These are phyloP conservation scores for Colletotrichum euphorbiae DNA, from an alignment of 2,329 filamentous ascomycete species.

Conservation along the genomic window DNA sequence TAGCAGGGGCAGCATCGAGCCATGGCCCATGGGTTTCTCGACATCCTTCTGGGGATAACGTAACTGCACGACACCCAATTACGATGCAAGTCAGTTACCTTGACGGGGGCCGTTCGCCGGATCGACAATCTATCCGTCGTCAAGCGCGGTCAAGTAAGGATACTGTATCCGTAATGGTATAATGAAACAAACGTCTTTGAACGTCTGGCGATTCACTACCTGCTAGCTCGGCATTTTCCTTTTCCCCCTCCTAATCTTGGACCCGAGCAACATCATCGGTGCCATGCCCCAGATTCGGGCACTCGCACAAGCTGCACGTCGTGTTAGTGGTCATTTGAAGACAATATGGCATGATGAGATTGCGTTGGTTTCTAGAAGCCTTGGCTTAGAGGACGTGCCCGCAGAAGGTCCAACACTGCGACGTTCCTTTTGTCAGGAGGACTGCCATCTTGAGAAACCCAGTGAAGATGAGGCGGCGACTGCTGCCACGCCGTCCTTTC, in stretches of 20 bases:
- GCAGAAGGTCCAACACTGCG: constrained; percentile 1
- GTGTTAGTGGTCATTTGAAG: neutral
- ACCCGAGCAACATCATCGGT: constrained; percentile 1
- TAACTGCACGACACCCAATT: constrained; percentile 6
- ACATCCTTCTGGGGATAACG: neutral
- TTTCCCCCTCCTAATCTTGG: neutral
- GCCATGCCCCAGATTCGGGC: constrained; percentile 12
- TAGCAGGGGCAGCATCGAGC: constrained; percentile 3
- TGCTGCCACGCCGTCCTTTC: neutral
- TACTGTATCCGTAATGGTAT: too few species aligned
- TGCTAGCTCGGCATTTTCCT: neutral
- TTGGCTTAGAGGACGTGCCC: constrained; percentile 12
- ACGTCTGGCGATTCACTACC: neutral
- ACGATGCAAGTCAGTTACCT: constrained; percentile 17
- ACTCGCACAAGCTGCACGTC: neutral
- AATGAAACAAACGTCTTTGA: constrained; percentile 20
- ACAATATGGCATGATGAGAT: neutral
- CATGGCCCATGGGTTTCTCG: neutral
- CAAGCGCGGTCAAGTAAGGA: neutral
- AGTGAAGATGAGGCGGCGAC: neutral
- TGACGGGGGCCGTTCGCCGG: neutral
- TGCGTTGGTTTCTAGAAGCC: constrained; percentile 31
- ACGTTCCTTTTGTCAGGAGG: neutral
- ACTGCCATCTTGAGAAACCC: neutral
- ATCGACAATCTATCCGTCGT: neutral